phyloP scores from a whole-genome alignment of 495 filamentous ascomycete species.

The Astrocystis sublimbata region DNA sequence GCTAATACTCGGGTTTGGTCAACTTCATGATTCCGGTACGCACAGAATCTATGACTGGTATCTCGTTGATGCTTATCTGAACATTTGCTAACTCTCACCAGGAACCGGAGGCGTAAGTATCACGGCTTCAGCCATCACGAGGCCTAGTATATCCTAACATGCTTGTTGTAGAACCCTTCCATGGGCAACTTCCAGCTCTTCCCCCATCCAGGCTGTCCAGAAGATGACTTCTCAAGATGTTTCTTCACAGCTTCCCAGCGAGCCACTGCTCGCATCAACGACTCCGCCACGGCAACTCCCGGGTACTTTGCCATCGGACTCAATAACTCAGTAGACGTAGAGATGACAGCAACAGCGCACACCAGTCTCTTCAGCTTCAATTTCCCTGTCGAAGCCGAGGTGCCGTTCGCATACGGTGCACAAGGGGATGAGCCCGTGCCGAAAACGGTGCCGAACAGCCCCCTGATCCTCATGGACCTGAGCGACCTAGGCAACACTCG shows the following conservation, averaged over 20 bases:
- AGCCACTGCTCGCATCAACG: constrained; percentile 47
- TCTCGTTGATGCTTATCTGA: not conserved
- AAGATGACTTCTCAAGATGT: constrained; percentile 63
- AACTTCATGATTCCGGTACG: constrained; percentile 67
- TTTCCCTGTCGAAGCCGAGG: constrained; percentile 46
- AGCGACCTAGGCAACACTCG: constrained; percentile 63
- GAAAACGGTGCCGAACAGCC: constrained; percentile 48
- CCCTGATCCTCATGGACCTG: constrained; percentile 64
- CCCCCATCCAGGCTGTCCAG: constrained; percentile 63
- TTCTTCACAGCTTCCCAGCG: constrained; percentile 55
- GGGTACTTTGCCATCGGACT: constrained; percentile 70
- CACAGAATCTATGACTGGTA: not conserved
- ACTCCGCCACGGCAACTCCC: constrained; percentile 57
- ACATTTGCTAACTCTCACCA: constrained; percentile 22
- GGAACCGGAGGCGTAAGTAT: constrained; percentile 57
- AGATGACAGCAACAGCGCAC: constrained; percentile 70
- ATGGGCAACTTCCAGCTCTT: constrained; percentile 79
- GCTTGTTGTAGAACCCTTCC: constrained; percentile 52
- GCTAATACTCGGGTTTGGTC: constrained; percentile 54
- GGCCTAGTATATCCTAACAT: constrained; percentile 30
- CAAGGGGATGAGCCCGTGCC: not conserved
- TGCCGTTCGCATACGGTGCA: not conserved
- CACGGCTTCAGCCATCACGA: constrained; percentile 6
- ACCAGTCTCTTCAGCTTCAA: constrained; percentile 70
- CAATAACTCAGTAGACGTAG: constrained; percentile 61